A percentile compares a stretch with the other conserved stretches of the same genome.
Conservation (phyloP, 2,329 filamentous ascomycete species). For the Neoarthrinium moseri region DNA sequence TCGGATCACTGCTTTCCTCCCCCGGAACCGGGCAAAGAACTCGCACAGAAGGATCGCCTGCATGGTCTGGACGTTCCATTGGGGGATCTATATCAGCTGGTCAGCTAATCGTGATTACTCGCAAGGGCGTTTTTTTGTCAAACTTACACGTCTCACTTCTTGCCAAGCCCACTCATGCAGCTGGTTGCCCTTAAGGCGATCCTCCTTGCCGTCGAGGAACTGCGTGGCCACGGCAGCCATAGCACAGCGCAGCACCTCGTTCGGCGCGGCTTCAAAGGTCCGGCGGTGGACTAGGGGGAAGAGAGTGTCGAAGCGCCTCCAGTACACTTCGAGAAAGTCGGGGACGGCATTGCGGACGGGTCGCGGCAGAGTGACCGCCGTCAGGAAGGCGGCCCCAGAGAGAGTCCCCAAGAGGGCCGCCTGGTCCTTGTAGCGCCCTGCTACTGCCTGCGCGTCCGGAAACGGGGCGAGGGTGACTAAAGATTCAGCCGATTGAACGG, state of each 20-base stretch:
- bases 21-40: slow-evolving; percentile 54
- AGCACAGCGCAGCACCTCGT: slow-evolving; percentile 48
- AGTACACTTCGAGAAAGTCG: slow-evolving; percentile 51
- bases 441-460: slow-evolving; percentile 34
- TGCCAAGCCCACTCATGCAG: slow-evolving; percentile 52
- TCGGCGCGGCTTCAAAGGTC: slow-evolving; percentile 39
- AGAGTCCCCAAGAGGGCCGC: slow-evolving; percentile 33
- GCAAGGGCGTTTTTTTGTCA: not conserved
- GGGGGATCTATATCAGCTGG: slow-evolving; percentile 35
- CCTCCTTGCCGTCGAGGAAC: slow-evolving; percentile 44
- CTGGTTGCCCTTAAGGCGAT: slow-evolving; percentile 47
- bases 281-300: slow-evolving; percentile 51
- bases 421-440: slow-evolving; percentile 38
- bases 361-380: slow-evolving; percentile 32
- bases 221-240: slow-evolving; percentile 59
- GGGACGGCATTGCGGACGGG: slow-evolving; percentile 43
- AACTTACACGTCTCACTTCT: slow-evolving; percentile 49
- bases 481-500: slow-evolving; percentile 47
- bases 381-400: slow-evolving; percentile 34
- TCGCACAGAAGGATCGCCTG: slow-evolving; percentile 56
- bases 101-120: not conserved
- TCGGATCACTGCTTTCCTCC: slow-evolving; percentile 45
- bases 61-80: slow-evolving; percentile 50
- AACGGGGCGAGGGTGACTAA: slow-evolving; percentile 44
- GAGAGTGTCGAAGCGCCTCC: slow-evolving; percentile 46